Conservation (phyloP, 2,329 filamentous ascomycete genomes). For the Canariomyces notabilis region DNA sequence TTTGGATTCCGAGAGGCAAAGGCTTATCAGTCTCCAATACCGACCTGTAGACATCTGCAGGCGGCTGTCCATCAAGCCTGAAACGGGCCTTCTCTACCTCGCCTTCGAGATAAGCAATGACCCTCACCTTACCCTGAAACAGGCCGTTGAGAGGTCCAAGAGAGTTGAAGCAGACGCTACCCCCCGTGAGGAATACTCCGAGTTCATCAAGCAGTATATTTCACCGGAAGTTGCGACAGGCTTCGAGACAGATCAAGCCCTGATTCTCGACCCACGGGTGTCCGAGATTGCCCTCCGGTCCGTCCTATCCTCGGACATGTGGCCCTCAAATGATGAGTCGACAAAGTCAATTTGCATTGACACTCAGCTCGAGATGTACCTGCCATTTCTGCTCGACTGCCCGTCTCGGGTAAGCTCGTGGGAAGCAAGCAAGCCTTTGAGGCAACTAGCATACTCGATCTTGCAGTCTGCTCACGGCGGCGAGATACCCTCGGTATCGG, state of each 20-base stretch:
- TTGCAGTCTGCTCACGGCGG: conserved; percentile 23
- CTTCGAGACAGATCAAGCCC: neutral
- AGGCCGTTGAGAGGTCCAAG: conserved; percentile 25
- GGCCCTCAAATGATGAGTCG: no score
- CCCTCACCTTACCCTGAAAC: conserved; percentile 21
- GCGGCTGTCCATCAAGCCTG: conserved; percentile 23
- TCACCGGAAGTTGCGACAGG: conserved; percentile 16
- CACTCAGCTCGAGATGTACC: conserved; percentile 30
- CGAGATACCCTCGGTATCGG: conserved; percentile 27
- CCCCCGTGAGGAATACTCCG: conserved; percentile 22
- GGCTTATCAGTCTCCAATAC: conserved; percentile 22
- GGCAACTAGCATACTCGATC: conserved; percentile 35
- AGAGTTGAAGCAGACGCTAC: conserved; percentile 11
- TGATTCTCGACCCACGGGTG: conserved; percentile 27
- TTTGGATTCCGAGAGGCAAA: neutral
- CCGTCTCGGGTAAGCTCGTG: conserved; percentile 35
- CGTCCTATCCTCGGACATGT: neutral
- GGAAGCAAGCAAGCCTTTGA: conserved; percentile 33
- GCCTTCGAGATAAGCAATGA: conserved; percentile 32
- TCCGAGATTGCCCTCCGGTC: conserved; percentile 27
- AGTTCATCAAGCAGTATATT: conserved; percentile 27
- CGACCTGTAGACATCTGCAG: conserved; percentile 22
- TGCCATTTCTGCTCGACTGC: conserved; percentile 38
- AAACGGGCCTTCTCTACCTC: conserved; percentile 25
- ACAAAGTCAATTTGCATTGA: no score